Evolutionary conservation across 2,329 filamentous ascomycete genomes (phyloP), one percentile per base, ranked within the genome.

Genomic region (Fusarium annulatum): DNA sequence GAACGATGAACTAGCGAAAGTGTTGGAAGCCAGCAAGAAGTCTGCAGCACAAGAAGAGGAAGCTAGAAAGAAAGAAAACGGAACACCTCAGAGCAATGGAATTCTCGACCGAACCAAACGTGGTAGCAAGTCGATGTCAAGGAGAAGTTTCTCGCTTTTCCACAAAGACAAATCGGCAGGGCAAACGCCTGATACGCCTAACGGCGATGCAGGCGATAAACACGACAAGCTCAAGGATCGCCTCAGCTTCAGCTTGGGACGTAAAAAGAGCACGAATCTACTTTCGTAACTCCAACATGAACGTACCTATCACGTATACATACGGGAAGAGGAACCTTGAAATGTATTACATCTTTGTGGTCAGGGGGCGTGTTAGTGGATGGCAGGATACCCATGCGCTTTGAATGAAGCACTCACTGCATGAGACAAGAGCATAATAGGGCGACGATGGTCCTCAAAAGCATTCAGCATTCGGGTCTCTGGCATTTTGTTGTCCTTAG

Each of bases 61-160:
- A 19, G 73, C 76, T 16, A 81, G 82, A 53, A 86, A 82, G 73
- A 83, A 82, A 65, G 83, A 84, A 36, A 81, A 79, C n/a, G 77
- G 77, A 9, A 75, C 79, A 21, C 86, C 77, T 68, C 80, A 77
- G 58, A 80, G 80, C 36, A 67, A 74, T 36, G 84, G 86, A 9
- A 85, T 90, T 36, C 84, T 96, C 46, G 90, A 89, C 77, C 87
- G 93, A 49, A 91, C 93, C 72, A 89, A 91, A 75, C 88, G 91
- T 61, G 90, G 90, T 15, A 94, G 92, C 81, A 96, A 94, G 84
- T 95, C 93, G 72, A 88, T 97, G 85, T 89, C 93, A 55, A 90
- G 92, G 71, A 94, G 92, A 81, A 93, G 93, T 74, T 91, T 94
- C 77, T 89, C 88, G 38, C 93, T 93, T 78, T 83, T 92, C 46